A percentile compares a stretch with the other conserved stretches of the same genome.
phyloP scores from a whole-genome alignment of 139 green algal species.

The Yamagishiella unicocca region DNA sequence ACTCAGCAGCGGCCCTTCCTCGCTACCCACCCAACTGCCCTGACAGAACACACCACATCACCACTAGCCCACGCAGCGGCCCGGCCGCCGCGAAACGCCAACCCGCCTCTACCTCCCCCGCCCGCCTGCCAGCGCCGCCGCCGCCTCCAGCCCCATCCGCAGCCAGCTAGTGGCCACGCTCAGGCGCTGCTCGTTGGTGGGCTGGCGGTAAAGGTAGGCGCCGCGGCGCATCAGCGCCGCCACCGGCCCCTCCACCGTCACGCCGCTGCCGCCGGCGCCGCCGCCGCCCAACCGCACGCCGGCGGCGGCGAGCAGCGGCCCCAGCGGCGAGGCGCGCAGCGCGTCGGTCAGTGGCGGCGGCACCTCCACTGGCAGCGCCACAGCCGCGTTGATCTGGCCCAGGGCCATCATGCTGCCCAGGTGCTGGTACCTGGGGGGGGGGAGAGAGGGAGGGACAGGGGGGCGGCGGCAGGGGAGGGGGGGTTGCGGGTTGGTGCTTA shows the following conservation, averaged over 20 bases:
- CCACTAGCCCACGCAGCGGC: not conserved
- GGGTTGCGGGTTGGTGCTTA: too few relatives aligned
- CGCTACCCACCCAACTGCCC: too few relatives aligned
- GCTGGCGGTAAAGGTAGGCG: constrained; percentile 95
- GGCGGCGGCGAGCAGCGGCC: constrained; percentile 62
- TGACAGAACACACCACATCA: not conserved
- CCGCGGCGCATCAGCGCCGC: constrained; percentile 79
- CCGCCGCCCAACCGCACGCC: constrained; percentile 56
- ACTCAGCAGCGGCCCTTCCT: too few relatives aligned
- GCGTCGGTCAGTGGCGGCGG: constrained; percentile 64
- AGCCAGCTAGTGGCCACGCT: constrained; percentile 78
- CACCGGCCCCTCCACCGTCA: constrained; percentile 89
- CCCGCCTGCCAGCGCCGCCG: constrained; percentile 20
- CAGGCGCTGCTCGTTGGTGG: constrained; percentile 90
- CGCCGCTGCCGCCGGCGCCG: constrained; percentile 31
- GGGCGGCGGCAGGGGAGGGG: not conserved
- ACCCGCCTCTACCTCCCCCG: not conserved
- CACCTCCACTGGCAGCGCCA: constrained; percentile 82
- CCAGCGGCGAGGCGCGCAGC: constrained; percentile 69
- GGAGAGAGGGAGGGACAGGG: not conserved
- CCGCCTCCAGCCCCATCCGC: constrained; percentile 50
- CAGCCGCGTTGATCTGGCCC: constrained; percentile 78
- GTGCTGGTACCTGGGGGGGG: constrained; percentile 92
- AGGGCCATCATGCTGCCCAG: constrained; percentile 98
- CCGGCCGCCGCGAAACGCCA: too few relatives aligned